phyloP scores from a whole-genome alignment of 805 yeast genomes.

The Wickerhamomyces tratensis region DNA sequence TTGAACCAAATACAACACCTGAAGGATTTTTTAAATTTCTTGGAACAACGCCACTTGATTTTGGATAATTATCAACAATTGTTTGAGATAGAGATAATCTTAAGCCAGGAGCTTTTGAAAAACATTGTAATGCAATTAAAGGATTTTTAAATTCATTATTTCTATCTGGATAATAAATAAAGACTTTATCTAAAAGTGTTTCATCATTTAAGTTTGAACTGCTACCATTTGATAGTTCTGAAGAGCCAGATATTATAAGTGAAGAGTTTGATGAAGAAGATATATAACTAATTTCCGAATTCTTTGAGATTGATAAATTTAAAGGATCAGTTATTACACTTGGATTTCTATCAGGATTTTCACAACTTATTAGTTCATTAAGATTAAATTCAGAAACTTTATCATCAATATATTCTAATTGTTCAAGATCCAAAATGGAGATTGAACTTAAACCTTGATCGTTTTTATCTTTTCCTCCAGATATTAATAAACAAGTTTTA shows the following conservation, averaged over 20 bases:
- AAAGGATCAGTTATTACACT: too few relatives aligned
- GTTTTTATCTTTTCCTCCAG: conserved; percentile 39
- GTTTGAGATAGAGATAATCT: conserved; percentile 18
- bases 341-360: too few relatives aligned
- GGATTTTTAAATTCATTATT: conserved; percentile 14
- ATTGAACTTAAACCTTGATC: conserved; percentile 22
- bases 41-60: conserved; percentile 27
- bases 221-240: conserved; percentile 1
- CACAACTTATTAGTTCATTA: conserved; percentile 6
- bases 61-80: conserved; percentile 4
- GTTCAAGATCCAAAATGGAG: conserved; percentile 35
- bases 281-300: neutral
- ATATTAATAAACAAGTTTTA: conserved; percentile 36
- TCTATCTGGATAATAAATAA: conserved; percentile 10
- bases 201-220: conserved; percentile 5
- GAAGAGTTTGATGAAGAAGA: too few relatives aligned
- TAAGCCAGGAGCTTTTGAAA: conserved; percentile 21
- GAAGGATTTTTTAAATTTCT: conserved; percentile 42
- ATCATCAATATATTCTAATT: conserved; percentile 16
- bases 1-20: conserved; percentile 59
- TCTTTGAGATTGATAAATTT: too few relatives aligned
- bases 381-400: conserved; percentile 12
- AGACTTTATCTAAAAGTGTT: conserved; percentile 8
- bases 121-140: conserved; percentile 22
- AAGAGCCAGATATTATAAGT: conserved; percentile 11